Conservation (phyloP, 257 asterid genomes). For the Fraxinus cuspidata region DNA sequence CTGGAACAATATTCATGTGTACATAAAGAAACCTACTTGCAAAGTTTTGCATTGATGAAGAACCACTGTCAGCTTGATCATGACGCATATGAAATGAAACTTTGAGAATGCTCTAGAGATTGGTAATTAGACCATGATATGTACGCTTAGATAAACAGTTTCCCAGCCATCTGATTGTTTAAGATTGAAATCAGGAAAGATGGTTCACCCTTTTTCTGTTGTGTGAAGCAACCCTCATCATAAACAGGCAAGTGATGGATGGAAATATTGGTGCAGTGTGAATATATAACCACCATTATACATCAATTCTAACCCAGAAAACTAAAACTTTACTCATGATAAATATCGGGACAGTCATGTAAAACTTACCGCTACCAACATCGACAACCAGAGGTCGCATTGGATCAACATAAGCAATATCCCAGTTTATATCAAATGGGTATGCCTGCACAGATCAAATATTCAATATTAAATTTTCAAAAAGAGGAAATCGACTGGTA, state of each 20-base stretch:
- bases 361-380: conserved; percentile 81
- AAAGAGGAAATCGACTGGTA: conserved; percentile 14
- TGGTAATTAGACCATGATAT: background rate
- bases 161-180: background rate
- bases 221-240: background rate
- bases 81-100: background rate
- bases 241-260: conserved; percentile 4
- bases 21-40: background rate
- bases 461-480: background rate
- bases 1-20: conserved; percentile 8
- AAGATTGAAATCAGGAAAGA: background rate
- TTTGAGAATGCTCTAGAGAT: background rate
- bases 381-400: conserved; percentile 75
- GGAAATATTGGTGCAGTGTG: background rate
- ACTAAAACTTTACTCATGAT: background rate
- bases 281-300: background rate
- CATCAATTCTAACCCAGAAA: conserved; percentile 5
- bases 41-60: background rate
- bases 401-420: conserved; percentile 55
- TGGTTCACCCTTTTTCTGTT: background rate
- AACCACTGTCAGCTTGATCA: background rate
- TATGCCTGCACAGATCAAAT: conserved; percentile 61
- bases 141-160: background rate
- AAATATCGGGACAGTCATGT: conserved; percentile 2
- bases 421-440: conserved; percentile 74